Base-by-base conservation (phyloP, 2,329 filamentous ascomycete genomes). In the Talaromyces rugulosus region DNA sequence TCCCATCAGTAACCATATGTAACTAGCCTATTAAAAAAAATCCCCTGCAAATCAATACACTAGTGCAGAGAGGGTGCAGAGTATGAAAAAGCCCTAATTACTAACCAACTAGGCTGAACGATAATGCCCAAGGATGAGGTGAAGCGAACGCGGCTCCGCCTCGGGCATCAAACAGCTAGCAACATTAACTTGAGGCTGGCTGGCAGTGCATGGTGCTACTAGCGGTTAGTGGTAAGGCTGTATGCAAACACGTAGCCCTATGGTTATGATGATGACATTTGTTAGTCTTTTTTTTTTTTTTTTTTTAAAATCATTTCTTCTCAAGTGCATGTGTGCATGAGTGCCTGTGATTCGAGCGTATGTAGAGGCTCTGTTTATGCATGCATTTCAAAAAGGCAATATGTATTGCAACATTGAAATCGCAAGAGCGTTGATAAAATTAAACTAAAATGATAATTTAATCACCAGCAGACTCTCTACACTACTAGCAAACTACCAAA, bases 391-490 rank as follows among this genome's bases (percentile, higher is more conserved):
- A 40, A 8, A 40, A 56, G 14, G 23, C 27, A 40, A 33, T 40
- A 34, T 55, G 36, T 47, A 56, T 23, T 61, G 44, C 51, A 50
- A 44, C 51, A 56, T 54, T 51, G 56, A 42, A 33, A 56, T 54
- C 36, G 56, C 31, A 33, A 61, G 33, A 34, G 5, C 0, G 11
- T 12, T 34, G 5, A 34, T 34, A 12, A 9, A 12, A 34, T 12
- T 34, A 12, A 34, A 34, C 33, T 34, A 12, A 23, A 34, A 4
- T 14, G 11, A 34, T 34, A 12, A 34, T 34, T 34, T 12, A 4
- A 12, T 34, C 11, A 14, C 5, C 6, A 33, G 9, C 7, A 34
- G 33, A 12, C 11, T 14, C 31, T 33, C 40, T 3, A 11, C 16
- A 47, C 16, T 47, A 23, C 33, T 34, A 4, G 11, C 23, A 8